Evolutionary conservation across 345 rosid genomes (phyloP).

Genomic region (Melaleuca alternifolia): DNA sequence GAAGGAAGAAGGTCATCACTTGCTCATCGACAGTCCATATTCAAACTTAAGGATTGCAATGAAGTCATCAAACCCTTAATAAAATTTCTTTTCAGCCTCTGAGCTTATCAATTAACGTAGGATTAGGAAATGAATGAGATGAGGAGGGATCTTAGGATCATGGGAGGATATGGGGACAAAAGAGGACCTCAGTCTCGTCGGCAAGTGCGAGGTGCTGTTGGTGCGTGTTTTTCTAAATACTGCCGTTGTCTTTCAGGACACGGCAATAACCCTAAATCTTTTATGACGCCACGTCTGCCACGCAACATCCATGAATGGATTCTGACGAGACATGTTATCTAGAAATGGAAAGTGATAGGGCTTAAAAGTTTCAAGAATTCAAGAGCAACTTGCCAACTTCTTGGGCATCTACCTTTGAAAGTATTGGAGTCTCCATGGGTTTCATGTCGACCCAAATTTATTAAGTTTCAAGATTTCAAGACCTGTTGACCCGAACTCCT

Average conservation of each 20-base stretch:
- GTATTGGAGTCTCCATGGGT: neutral
- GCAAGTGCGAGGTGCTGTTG: neutral
- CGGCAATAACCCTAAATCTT: neutral
- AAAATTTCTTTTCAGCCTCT: neutral
- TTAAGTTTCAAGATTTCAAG: neutral
- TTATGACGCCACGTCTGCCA: neutral
- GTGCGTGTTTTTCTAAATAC: neutral
- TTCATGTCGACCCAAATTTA: neutral
- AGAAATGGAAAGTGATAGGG: neutral
- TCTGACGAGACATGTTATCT: neutral
- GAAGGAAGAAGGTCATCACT: neutral
- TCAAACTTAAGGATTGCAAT: neutral
- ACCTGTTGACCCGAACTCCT: neutral
- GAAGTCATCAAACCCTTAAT: neutral
- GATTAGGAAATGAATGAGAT: neutral
- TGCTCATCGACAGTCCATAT: neutral
- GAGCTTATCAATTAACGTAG: neutral
- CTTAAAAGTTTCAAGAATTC: neutral
- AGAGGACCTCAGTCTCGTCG: neutral
- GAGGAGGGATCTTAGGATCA: neutral
- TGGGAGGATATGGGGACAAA: neutral
- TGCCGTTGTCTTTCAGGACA: neutral
- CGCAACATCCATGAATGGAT: neutral
- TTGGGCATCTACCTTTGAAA: neutral
- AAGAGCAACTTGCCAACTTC: neutral